These are phyloP conservation scores for Phycomyces blakesleeanus DNA, from an alignment of 192 early-diverging fungal species.

Conservation along the genomic window DNA sequence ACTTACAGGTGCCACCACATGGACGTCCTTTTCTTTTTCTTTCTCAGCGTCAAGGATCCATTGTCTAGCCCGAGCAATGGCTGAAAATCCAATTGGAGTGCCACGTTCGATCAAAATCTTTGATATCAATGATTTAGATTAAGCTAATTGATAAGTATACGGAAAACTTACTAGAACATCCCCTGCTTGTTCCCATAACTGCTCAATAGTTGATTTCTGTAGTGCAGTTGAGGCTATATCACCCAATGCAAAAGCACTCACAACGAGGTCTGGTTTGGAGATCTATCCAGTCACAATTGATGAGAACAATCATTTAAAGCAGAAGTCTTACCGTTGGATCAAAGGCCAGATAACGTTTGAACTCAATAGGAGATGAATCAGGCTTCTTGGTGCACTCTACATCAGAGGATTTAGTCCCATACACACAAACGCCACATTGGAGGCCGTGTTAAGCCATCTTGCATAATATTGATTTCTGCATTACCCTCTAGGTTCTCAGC, in stretches of 20 bases:
- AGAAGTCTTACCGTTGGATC: slow-evolving; percentile 29
- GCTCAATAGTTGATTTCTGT: slow-evolving; percentile 60
- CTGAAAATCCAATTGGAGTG: slow-evolving; percentile 63
- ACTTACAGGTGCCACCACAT: slow-evolving; percentile 79
- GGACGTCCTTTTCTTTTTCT: slow-evolving; percentile 32
- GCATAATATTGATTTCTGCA: not conserved
- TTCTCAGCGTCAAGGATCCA: slow-evolving; percentile 50
- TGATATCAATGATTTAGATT: not conserved
- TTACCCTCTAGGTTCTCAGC: slow-evolving; percentile 52
- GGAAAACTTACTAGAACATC: slow-evolving; percentile 62
- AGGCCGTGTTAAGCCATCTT: not conserved
- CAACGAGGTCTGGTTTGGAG: slow-evolving; percentile 60
- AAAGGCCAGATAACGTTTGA: slow-evolving; percentile 64
- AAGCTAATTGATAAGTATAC: not conserved
- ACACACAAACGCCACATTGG: no score
- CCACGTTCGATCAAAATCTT: slow-evolving; percentile 82
- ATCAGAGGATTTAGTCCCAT: not conserved
- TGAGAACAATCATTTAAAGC: not conserved
- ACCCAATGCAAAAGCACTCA: slow-evolving; percentile 67
- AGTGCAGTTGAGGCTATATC: slow-evolving; percentile 68
- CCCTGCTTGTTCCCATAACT: slow-evolving; percentile 74
- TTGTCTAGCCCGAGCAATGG: slow-evolving; percentile 64
- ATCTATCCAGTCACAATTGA: slow-evolving; percentile 12
- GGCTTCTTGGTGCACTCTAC: slow-evolving; percentile 7
- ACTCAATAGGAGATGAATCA: slow-evolving; percentile 26